Base-by-base conservation (phyloP, 176 grass and related monocot species). In the Tillandsia fasciculata region DNA sequence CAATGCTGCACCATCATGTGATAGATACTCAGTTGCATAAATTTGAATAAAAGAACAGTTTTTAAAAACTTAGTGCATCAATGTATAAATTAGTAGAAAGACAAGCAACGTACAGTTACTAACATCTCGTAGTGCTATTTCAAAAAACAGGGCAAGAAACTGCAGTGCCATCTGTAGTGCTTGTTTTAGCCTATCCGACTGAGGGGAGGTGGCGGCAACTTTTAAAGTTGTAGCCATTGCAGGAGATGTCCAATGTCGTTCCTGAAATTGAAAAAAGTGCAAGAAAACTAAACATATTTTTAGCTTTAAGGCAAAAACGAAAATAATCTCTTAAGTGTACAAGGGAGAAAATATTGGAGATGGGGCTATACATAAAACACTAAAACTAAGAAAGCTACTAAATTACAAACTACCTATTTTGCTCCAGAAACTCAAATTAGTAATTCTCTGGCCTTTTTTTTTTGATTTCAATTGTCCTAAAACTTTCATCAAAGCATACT, bases 201-300 rank as follows among this genome's bases (percentile, higher is more conserved):
- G 83, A 63, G 77, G 64, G 51, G 78, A 82, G 74, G 81, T 92
- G 52, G 79, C 72, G 63, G 89, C 82, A 51, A 84, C 86, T 74
- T 82, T 86, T 65, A 97, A 78, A 17, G 84, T 90, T 67, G 89
- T 76, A 56, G 74, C 83, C 85, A 92, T 87, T 9, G 86, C 76
- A 79, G 89, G 94, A 64, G 88, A 92, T 77, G 82, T 87, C 89
- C 94, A 97, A 82, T 90, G 89, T 52, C 91, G 91, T 79, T 83
- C 82, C 93, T 97, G 70, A 74, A 77, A 72, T 10, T 69, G 11
- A 77, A 67, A 69, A 65, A 58, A 29, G 9, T 11, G 50, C 66
- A 53, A 56, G 49, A 67, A 14, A 68, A 63, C 26, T 2, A 74
- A 1, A 26, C 12, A 29, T 28, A 54, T 15, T 13, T 59, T 22